Percentiles rank a stretch among this genome's conserved stretches.
Evolutionary conservation across 176 grass and related monocot genomes (phyloP).

Genomic region (Oryza punctata): DNA sequence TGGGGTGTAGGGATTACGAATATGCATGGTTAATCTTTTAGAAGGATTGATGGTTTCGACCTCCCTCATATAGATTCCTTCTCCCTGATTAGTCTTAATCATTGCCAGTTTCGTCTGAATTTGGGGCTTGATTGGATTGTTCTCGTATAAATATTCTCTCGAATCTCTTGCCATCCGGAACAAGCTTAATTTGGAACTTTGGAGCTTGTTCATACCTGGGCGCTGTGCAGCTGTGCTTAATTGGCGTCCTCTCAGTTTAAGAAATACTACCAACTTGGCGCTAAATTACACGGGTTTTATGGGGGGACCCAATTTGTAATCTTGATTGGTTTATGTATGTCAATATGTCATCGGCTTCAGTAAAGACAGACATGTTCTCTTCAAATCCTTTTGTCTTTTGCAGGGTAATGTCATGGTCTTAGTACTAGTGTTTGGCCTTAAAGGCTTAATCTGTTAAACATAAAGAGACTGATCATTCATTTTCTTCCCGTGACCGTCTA

Average conservation of each 20-base stretch:
- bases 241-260: neutral
- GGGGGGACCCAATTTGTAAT: neutral
- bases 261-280: neutral
- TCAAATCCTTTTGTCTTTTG: neutral
- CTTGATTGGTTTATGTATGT: neutral
- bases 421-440: neutral
- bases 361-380: neutral
- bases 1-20: neutral
- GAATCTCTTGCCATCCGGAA: neutral
- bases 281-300: neutral
- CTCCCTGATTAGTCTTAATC: neutral
- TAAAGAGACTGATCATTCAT: neutral
- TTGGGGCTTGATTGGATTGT: neutral
- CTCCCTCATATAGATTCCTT: neutral
- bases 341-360: neutral
- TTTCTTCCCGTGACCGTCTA: neutral
- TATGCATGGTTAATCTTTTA: neutral
- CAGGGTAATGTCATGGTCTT: neutral
- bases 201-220: neutral
- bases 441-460: neutral
- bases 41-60: too few species aligned
- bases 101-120: neutral
- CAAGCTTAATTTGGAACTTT: neutral
- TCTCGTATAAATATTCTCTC: neutral
- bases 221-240: neutral